Evolutionary conservation across 768 basidiomycete species (phyloP), one percentile per base, ranked within the genome.

Genomic region (Tulasnella sp.): DNA sequence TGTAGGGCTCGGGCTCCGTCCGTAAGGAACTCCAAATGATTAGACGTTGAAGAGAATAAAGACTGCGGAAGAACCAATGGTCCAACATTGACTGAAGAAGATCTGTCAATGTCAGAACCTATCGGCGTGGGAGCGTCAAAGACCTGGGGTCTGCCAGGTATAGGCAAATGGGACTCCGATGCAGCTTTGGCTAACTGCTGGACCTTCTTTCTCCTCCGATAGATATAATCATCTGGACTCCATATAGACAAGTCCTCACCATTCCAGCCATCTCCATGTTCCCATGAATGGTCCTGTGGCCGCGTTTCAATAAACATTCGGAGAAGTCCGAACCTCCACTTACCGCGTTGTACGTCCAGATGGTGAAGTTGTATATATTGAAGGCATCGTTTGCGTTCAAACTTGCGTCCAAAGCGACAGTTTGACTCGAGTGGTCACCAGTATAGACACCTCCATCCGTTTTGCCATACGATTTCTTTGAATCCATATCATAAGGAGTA

Each of bases 261-360:
- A 63, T 96, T 92, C 91, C 92, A 99, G 0, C 81, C 81, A 65
- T 99, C 93, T 12, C 93, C 90, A 85, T 85, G 93, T 61, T 76
- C 69, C 48, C 48, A 49, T 2, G 37, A 16, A 37, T 49, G 48
- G 6, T 20, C 37, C 48, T 49, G 22, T 15, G 4, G 37, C 13
- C 4, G 24, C 13, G 2, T 5, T 39, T 39, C 20, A 15, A 22
- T 2, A 24, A 19, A 24, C 9, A 31, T 25, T n/a, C 34, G 19
- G 25, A 8, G 4, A 22, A 12, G 46, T 33, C 22, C 24, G 13
- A 4, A 61, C 93, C 86, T 19, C 70, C 71, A 61, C 80, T 81
- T 58, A 92, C 85, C 0, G 83, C 70, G 53, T 83, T 82, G 62
- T 92, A 95, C 31, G 79, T 83, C 91, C 91, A 95, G 9, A 89